Conservation (phyloP, 116 monocot genomes). For the Cymodocea nodosa region DNA sequence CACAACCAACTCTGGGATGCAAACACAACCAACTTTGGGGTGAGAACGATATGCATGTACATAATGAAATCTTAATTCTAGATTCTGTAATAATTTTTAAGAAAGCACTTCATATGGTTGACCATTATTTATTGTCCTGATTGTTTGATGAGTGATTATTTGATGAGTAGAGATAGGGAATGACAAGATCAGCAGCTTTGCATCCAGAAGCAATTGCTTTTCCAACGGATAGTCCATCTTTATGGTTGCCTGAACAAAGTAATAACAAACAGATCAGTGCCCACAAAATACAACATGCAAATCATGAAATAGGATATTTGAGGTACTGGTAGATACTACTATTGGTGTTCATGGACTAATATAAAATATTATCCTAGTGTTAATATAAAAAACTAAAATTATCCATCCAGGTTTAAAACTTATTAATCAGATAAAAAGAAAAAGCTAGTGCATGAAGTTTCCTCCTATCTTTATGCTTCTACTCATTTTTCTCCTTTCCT, state of each 20-base stretch:
- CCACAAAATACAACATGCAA: neutral
- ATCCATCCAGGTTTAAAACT: no score
- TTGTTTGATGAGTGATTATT: neutral
- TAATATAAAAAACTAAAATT: no score
- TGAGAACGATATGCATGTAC: no score
- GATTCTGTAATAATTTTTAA: neutral
- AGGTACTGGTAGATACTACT: no score
- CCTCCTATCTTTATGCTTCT: no score
- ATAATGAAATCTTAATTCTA: neutral
- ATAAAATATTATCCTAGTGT: no score
- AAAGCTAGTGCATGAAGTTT: no score
- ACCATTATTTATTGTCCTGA: neutral
- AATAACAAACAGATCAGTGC: neutral
- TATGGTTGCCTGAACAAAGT: slow-evolving; percentile 56
- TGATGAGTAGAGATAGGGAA: slow-evolving; percentile 29
- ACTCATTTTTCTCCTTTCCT: no score
- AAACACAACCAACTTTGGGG: no score
- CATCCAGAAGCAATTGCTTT: slow-evolving; percentile 77
- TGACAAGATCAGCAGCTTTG: slow-evolving; percentile 62
- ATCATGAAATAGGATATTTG: neutral
- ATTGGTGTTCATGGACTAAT: no score
- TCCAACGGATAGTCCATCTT: slow-evolving; percentile 76
- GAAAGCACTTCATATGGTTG: neutral
- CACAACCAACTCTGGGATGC: neutral
- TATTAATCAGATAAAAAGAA: no score